Percentiles rank a stretch among this genome's conserved stretches.
Conservation (phyloP, 768 basidiomycete genomes). For the Naganishia onofrii region DNA sequence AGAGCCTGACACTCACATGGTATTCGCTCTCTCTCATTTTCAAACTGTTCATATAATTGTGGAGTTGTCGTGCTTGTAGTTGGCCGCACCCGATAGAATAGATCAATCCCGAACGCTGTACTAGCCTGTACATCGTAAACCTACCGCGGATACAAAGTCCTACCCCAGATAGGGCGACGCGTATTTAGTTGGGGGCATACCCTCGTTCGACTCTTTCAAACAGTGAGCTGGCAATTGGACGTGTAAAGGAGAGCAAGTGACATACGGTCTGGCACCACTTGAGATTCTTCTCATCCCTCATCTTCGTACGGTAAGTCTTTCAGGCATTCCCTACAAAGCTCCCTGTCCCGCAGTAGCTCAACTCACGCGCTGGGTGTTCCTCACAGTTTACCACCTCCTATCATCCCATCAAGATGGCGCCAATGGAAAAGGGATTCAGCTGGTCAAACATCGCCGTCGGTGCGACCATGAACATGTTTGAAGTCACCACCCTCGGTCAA, state of each 20-base stretch:
- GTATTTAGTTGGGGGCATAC: background rate
- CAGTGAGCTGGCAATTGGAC: background rate
- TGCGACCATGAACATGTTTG: constrained; percentile 35
- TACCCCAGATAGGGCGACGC: constrained; percentile 6
- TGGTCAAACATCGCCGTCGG: constrained; percentile 55
- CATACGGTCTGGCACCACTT: background rate
- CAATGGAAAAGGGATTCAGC: constrained; percentile 52
- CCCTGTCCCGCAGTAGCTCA: background rate
- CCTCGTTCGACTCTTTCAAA: background rate
- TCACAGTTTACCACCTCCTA: background rate
- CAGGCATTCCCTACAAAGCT: background rate
- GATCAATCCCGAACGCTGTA: constrained; percentile 1
- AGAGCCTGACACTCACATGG: background rate
- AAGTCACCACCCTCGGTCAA: constrained; percentile 98
- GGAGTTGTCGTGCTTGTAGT: no score
- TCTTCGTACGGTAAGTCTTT: background rate
- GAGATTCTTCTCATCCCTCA: background rate
- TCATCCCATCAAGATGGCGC: constrained; percentile 56
- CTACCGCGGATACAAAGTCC: background rate
- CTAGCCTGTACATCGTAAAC: background rate
- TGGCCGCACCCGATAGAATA: background rate
- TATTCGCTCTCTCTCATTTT: no score
- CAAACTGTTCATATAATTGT: no score
- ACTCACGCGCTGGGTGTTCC: no score
- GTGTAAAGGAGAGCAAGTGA: background rate